Evolutionary conservation across 495 filamentous ascomycete species (phyloP), one percentile per base, ranked within the genome.

Genomic region (Collariella sp.): DNA sequence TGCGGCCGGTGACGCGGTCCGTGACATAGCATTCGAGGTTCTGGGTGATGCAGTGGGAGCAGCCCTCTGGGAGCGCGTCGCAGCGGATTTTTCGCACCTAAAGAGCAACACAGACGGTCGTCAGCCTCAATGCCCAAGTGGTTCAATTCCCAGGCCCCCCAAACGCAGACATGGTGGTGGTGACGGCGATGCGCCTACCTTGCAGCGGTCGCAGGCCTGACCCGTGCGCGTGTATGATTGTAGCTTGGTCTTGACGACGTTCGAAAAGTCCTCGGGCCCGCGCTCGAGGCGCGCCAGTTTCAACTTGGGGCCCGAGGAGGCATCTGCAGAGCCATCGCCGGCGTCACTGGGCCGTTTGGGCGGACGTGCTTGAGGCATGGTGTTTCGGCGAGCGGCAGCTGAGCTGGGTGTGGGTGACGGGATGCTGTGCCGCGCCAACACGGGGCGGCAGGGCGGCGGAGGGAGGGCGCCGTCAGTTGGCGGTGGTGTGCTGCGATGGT

Each of bases 171-270:
- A n/a, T n/a, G 26, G 26, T 9, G 26, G 4, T 9, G 9, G 4
- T 31, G 26, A 4, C 9, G 26, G 9, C 26, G 26, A 46, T 26
- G 35, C 19, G 35, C 39, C 20, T 34, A 64, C 89, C 77, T 89
- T 89, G 76, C 90, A 96, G 46, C 90, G 78, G 63, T 95, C 90
- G 76, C 90, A 96, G 5, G 90, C 90, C 66, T 93, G 89, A 3
- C 87, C 86, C 0, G 87, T 93, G 16, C 88, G 77, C 18, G 78
- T 82, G 46, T 83, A 83, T 18, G 76, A 77, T 55, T 76, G 75
- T 46, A 83, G 68, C 62, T 79, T 80, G 68, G 78, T 82, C 72
- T 79, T 82, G 34, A 88, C 82, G 43, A 79, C 76, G 52, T 73
- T 79, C 3, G 85, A 87, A 59, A 86, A 87, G 45, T 88, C 81